phyloP scores from a whole-genome alignment of 805 yeast species.

The Dipodascus geniculatus region DNA sequence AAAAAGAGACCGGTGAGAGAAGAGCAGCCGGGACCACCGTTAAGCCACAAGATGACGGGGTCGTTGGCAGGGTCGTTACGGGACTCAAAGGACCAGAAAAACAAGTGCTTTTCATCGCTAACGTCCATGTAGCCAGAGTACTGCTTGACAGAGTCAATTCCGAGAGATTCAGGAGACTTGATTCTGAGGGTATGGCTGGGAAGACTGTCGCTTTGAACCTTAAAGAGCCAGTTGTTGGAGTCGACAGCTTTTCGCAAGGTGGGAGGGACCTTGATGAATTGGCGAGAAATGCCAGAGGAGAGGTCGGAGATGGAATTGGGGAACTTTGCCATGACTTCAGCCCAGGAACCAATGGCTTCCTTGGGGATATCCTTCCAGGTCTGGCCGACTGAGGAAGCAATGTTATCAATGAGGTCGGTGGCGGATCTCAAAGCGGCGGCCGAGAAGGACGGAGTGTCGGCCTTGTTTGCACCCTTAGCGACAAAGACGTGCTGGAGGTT shows the following conservation, averaged over 20 bases:
- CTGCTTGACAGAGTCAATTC: conserved; percentile 66
- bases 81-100: conserved; percentile 69
- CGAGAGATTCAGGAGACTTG: conserved; percentile 52
- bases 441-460: neutral
- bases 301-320: neutral
- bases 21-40: conserved; percentile 84
- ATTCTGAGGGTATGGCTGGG: conserved; percentile 45
- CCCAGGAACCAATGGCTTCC: neutral
- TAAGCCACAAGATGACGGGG: conserved; percentile 71
- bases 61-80: conserved; percentile 70
- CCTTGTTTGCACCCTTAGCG: neutral
- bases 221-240: conserved; percentile 12
- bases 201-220: conserved; percentile 27
- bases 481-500: neutral
- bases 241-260: neutral
- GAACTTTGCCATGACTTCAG: neutral
- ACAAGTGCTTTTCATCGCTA: conserved; percentile 66
- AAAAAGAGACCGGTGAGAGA: conserved; percentile 69
- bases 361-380: conserved; percentile 1
- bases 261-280: neutral
- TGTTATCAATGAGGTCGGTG: neutral
- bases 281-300: neutral
- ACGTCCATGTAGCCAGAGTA: conserved; percentile 76
- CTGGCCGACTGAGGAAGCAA: conserved; percentile 1
- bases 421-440: neutral